Percentiles rank a stretch among this genome's conserved stretches.
Conservation (phyloP, 345 rosid species). For the Laguncularia racemosa region DNA sequence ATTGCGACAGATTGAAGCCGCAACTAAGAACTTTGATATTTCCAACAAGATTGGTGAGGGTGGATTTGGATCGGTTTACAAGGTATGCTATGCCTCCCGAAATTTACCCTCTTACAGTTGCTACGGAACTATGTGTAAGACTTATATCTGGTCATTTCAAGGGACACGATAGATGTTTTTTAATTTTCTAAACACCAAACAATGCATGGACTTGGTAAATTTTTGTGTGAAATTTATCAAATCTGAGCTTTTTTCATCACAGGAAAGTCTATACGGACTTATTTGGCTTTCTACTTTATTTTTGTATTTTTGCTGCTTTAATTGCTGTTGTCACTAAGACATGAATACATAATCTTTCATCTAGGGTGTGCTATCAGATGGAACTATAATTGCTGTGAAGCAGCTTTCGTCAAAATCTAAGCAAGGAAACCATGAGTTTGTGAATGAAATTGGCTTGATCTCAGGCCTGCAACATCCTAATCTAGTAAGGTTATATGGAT, state of each 20-base stretch:
- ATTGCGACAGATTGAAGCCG: constrained; percentile 57
- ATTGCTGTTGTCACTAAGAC: constrained; percentile 24
- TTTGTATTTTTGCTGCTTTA: neutral
- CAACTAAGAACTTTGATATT: constrained; percentile 55
- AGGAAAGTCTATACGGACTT: too few relatives aligned
- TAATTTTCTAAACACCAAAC: too few relatives aligned
- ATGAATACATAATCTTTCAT: too few relatives aligned
- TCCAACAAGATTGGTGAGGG: constrained; percentile 68
- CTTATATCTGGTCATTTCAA: too few relatives aligned
- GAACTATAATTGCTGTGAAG: constrained; percentile 64
- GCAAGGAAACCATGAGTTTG: constrained; percentile 73
- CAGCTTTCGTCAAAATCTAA: constrained; percentile 63
- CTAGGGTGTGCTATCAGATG: constrained; percentile 63
- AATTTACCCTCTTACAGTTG: too few relatives aligned
- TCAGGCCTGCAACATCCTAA: constrained; percentile 76
- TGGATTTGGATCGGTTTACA: constrained; percentile 75
- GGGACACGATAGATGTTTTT: too few relatives aligned
- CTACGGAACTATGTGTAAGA: too few relatives aligned
- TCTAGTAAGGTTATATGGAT: constrained; percentile 67
- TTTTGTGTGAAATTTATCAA: too few relatives aligned
- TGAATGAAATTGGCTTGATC: constrained; percentile 72
- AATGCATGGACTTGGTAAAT: too few relatives aligned
- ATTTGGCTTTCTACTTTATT: too few relatives aligned
- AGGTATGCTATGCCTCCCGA: constrained; percentile 21
- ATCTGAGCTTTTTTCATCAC: too few relatives aligned